Evolutionary conservation across 129 eudicot species (phyloP).

Genomic region (Lactuca saligna): DNA sequence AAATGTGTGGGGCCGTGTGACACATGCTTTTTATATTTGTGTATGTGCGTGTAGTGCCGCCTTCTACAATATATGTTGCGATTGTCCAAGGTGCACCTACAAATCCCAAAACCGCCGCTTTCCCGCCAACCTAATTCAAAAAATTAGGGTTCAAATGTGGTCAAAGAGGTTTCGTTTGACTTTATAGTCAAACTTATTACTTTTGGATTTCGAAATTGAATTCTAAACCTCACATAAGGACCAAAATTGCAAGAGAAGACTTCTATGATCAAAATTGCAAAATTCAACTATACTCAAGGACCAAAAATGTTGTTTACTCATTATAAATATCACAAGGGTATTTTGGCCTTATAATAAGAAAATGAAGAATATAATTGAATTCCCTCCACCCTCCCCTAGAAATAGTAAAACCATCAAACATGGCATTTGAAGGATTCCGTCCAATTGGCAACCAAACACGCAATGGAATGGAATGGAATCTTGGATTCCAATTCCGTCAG

Average conservation of each 20-base stretch:
- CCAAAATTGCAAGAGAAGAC: neutral
- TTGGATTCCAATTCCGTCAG: neutral
- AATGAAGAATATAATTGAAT: no score
- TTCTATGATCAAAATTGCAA: no score
- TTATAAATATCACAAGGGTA: neutral
- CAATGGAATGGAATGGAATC: neutral
- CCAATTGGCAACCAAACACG: neutral
- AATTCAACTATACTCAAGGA: no score
- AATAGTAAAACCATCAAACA: neutral
- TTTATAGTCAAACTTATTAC: neutral
- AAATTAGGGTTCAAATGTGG: neutral
- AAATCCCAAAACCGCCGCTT: constrained; percentile 95
- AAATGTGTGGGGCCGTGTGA: constrained; percentile 66
- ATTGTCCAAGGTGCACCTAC: constrained; percentile 99
- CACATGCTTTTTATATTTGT: constrained; percentile 96
- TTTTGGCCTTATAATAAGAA: neutral
- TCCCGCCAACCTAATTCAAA: constrained; percentile 65
- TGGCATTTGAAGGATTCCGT: no score
- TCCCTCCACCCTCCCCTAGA: neutral
- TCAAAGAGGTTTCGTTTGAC: constrained; percentile 11
- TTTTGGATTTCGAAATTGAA: no score
- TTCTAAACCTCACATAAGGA: neutral
- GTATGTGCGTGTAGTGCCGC: constrained; percentile 92
- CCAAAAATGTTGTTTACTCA: no score
- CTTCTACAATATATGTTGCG: constrained; percentile 95